These are phyloP conservation scores for Barbatosphaeria neglecta DNA, from an alignment of 495 filamentous ascomycete genomes.

Conservation along the genomic window DNA sequence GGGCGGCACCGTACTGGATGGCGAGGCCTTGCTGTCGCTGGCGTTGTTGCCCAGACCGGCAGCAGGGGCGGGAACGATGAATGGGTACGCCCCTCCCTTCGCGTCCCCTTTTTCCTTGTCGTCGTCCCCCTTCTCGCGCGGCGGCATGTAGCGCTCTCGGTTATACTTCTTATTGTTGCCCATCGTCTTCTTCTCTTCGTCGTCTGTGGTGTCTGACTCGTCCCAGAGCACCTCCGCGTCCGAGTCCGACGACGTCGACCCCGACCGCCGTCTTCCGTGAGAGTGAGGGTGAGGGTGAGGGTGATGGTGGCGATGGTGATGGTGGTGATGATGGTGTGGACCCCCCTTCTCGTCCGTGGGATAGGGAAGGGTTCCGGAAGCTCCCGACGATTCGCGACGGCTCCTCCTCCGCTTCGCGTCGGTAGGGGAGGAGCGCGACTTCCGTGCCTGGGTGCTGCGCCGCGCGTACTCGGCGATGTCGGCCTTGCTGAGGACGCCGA, in stretches of 20 bases:
- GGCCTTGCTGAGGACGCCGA: conserved; percentile 47
- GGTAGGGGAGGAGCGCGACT: conserved; percentile 10
- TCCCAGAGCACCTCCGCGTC: conserved; percentile 10
- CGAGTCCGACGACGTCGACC: conserved; percentile 2
- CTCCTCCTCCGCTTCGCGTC: no score
- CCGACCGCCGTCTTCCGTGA: neutral
- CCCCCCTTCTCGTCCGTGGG: neutral
- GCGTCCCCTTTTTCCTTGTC: conserved; percentile 6
- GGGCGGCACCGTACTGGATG: conserved; percentile 26
- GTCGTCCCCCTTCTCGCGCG: neutral
- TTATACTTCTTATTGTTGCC: neutral
- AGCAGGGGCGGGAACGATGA: conserved; percentile 30
- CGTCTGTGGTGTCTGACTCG: conserved; percentile 11
- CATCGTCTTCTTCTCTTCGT: conserved; percentile 5
- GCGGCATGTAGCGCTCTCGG: conserved; percentile 1
- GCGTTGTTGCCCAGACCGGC: conserved; percentile 4
- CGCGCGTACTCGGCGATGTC: conserved; percentile 49
- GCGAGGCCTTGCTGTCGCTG: conserved; percentile 18
- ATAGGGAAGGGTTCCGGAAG: neutral
- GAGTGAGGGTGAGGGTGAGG: neutral
- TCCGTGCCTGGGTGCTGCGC: conserved; percentile 44
- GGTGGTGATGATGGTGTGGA: neutral
- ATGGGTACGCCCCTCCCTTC: conserved; percentile 18
- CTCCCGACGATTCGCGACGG: no score
- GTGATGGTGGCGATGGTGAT: conserved; percentile 2